Evolutionary conservation across 495 filamentous ascomycete species (phyloP), one percentile per base, ranked within the genome.

Genomic region (Cryomyces minteri): DNA sequence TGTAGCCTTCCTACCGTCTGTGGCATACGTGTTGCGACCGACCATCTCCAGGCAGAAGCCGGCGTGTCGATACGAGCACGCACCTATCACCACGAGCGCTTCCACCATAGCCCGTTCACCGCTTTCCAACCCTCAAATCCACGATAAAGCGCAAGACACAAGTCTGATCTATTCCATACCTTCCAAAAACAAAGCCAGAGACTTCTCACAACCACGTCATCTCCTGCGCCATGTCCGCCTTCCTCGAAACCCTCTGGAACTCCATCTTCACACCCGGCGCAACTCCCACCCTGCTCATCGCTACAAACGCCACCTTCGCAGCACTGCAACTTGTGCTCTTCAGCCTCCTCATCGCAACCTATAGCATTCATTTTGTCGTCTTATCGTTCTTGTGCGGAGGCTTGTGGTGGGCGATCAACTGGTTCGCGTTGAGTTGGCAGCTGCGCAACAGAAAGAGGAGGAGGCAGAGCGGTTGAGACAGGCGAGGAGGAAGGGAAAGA

Each of bases 331-430:
- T 78, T 38, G 68, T 93, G 31, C 75, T 98, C 48, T 61, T 87
- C 49, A 54, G 61, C 31, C 79, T 98, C 43, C 73, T 95, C 33
- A 48, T 84, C 44, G 81, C 75, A 32, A 98, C 90, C 5, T 76
- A 79, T 62, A 90, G 82, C 64, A 67, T 88, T 30, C 90, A 98
- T 67, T 96, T 96, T 54, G 52, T 84, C 43, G 68, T 84, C 43
- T 69, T 98, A 5, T 90, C 83, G 5, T 57, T 75, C 41, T 65
- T 98, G 7, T 83, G 75, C 36, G 86, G 63, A 1, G 81, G 83
- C 0, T 70, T 98, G 28, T 98, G 90, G 90, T 82, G 71, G 62
- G 74, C 78, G 18, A 93, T 98, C 62, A 94, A 94, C 64, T 98
- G 90, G 90, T 98, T 98, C 56, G 84, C 86, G 37, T 60, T 25